Percentiles rank a stretch among this genome's conserved stretches.
These are phyloP conservation scores for Houttuynia cordata DNA, from an alignment of 164 flowering plant species.

Conservation along the genomic window DNA sequence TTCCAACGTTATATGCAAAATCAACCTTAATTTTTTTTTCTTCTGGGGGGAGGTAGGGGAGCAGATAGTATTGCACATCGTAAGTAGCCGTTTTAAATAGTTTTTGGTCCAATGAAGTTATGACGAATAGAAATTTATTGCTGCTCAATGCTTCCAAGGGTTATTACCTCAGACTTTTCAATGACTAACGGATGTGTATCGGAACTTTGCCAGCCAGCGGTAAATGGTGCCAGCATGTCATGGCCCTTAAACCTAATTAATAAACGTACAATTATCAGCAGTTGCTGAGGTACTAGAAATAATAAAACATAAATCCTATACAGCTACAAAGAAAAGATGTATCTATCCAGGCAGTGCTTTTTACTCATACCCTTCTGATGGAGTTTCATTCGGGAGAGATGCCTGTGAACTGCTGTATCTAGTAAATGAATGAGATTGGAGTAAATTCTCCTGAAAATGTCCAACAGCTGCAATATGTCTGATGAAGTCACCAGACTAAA, in stretches of 20 bases:
- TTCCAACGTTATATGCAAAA: not conserved
- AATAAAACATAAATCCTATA: not conserved
- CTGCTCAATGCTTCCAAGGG: not conserved
- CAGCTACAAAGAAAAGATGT: not conserved
- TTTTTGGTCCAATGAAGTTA: not conserved
- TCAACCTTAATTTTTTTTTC: not conserved
- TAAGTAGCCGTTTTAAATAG: not conserved
- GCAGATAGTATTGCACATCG: too few relatives aligned
- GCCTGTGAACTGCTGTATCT: constrained; percentile 37
- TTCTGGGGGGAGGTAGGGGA: too few relatives aligned
- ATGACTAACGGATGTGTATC: constrained; percentile 76
- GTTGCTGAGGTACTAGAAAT: not conserved
- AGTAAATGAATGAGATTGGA: constrained; percentile 12
- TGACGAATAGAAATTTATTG: too few relatives aligned
- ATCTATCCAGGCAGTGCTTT: not conserved
- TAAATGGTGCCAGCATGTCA: constrained; percentile 96
- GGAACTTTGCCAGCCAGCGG: constrained; percentile 82
- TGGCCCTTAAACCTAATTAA: constrained; percentile 70
- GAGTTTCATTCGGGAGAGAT: constrained; percentile 25
- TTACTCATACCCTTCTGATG: constrained; percentile 15
- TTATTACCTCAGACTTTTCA: constrained; percentile 70
- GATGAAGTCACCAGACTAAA: constrained; percentile 12
- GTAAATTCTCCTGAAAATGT: constrained; percentile 19
- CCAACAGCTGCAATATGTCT: constrained; percentile 24
- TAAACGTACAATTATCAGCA: not conserved